A percentile compares a stretch with the other conserved stretches of the same genome.
These are phyloP conservation scores for Trichosporon sp. DNA, from an alignment of 1,284 basidiomycete genomes.

Conservation along the genomic window DNA sequence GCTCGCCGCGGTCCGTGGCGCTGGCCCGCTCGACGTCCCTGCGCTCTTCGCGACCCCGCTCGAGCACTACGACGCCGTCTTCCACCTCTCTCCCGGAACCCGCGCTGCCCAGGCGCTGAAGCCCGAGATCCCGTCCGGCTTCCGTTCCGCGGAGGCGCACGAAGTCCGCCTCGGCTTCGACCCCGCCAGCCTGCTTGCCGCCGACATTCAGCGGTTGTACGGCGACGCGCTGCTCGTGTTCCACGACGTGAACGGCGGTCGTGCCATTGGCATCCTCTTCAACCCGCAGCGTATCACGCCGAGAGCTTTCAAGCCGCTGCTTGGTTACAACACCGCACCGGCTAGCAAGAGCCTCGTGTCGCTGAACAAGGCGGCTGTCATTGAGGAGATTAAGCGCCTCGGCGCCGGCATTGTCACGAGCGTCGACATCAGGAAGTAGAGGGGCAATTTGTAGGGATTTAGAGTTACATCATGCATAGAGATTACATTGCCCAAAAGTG, in stretches of 20 bases:
- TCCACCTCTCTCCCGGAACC: constrained; percentile 71
- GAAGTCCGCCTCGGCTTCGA: constrained; percentile 63
- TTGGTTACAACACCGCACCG: constrained; percentile 68
- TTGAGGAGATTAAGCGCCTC: constrained; percentile 77
- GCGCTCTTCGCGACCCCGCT: constrained; percentile 80
- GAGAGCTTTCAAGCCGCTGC: constrained; percentile 75
- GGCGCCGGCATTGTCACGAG: constrained; percentile 70
- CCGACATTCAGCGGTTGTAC: constrained; percentile 71
- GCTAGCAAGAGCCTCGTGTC: constrained; percentile 64
- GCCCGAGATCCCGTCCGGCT: constrained; percentile 46
- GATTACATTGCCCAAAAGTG: not conserved
- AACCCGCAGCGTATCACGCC: constrained; percentile 63
- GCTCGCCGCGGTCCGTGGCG: constrained; percentile 55
- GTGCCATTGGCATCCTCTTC: constrained; percentile 80
- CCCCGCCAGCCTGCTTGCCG: constrained; percentile 69
- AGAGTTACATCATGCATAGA: constrained; percentile 17
- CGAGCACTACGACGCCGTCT: constrained; percentile 80
- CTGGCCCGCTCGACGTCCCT: constrained; percentile 42
- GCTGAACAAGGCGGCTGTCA: constrained; percentile 70
- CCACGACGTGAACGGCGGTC: constrained; percentile 80
- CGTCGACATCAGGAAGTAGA: constrained; percentile 48
- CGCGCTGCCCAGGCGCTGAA: constrained; percentile 65
- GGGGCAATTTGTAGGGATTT: not conserved
- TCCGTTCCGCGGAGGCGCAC: constrained; percentile 37
- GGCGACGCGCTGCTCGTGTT: constrained; percentile 80